phyloP scores from a whole-genome alignment of 345 rosid genomes.

The Durio zibethinus region DNA sequence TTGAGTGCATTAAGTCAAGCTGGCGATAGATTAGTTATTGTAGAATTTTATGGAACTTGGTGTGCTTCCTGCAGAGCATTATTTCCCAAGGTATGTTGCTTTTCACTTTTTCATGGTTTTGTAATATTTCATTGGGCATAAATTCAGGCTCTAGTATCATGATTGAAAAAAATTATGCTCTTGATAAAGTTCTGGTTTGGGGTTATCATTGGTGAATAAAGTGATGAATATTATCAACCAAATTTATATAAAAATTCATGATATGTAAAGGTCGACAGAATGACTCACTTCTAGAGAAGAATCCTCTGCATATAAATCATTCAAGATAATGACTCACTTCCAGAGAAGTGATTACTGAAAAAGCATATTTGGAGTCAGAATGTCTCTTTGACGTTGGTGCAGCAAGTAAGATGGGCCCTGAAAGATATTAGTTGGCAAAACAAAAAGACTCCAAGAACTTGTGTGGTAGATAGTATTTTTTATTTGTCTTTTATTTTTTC shows the following conservation, averaged over 20 bases:
- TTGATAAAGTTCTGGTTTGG: too few relatives aligned
- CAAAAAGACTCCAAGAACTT: background rate
- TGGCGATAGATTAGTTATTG: slow-evolving; percentile 76
- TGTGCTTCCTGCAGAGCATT: slow-evolving; percentile 94
- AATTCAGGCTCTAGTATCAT: too few relatives aligned
- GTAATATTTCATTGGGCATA: too few relatives aligned
- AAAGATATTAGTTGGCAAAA: background rate
- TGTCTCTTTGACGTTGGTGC: background rate
- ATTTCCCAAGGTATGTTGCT: slow-evolving; percentile 64
- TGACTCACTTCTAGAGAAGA: background rate
- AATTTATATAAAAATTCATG: background rate
- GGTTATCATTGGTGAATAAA: background rate
- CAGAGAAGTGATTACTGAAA: background rate
- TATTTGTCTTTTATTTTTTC: background rate
- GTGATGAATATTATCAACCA: background rate
- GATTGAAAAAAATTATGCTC: too few relatives aligned
- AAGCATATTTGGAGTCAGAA: background rate
- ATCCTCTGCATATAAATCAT: too few relatives aligned
- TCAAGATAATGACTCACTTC: too few relatives aligned
- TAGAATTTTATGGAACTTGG: slow-evolving; percentile 96
- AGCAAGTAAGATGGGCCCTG: background rate
- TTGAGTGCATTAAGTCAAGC: slow-evolving; percentile 70
- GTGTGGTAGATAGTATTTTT: background rate
- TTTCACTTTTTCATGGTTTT: background rate
- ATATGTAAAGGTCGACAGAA: too few relatives aligned